phyloP scores from a whole-genome alignment of 768 basidiomycete genomes.

The Kwoniella sp. region DNA sequence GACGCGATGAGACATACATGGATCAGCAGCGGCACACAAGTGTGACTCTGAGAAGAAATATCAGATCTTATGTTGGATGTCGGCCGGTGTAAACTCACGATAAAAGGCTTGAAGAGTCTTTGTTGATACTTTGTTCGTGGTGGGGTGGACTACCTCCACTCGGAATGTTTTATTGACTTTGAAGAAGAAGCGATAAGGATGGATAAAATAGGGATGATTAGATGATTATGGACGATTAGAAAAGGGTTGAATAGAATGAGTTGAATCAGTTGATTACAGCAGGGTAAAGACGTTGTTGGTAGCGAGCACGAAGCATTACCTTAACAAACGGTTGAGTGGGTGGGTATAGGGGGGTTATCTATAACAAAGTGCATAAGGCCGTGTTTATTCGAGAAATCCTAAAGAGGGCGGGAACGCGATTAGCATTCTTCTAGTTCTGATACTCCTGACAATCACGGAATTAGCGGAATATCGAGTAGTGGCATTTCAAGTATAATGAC shows the following conservation, averaged over 20 bases:
- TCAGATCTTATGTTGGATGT: too few species aligned
- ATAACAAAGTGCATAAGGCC: not conserved
- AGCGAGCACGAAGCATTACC: not conserved
- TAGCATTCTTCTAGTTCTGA: too few species aligned
- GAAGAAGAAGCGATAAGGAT: slow-evolving; percentile 7
- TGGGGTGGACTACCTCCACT: slow-evolving; percentile 31
- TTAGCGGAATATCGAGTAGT: slow-evolving; percentile 2
- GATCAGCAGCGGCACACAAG: not conserved
- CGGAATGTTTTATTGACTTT: slow-evolving; percentile 4
- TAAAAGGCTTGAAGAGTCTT: not conserved
- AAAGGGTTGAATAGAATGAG: slow-evolving; percentile 1
- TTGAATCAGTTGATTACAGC: not conserved
- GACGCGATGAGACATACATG: too few species aligned
- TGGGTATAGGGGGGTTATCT: not conserved
- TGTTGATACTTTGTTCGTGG: slow-evolving; percentile 3
- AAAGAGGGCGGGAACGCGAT: not conserved
- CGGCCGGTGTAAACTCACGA: not conserved
- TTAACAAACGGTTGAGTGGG: not conserved
- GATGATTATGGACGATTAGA: slow-evolving; percentile 14
- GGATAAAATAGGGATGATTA: slow-evolving; percentile 1
- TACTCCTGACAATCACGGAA: slow-evolving; percentile 24
- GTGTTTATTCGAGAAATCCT: not conserved
- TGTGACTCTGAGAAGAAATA: too few species aligned
- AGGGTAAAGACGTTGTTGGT: not conserved
- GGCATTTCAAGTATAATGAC: slow-evolving; percentile 8